Base-by-base conservation (phyloP, 1,284 basidiomycete genomes). In the Ustilago sp. region DNA sequence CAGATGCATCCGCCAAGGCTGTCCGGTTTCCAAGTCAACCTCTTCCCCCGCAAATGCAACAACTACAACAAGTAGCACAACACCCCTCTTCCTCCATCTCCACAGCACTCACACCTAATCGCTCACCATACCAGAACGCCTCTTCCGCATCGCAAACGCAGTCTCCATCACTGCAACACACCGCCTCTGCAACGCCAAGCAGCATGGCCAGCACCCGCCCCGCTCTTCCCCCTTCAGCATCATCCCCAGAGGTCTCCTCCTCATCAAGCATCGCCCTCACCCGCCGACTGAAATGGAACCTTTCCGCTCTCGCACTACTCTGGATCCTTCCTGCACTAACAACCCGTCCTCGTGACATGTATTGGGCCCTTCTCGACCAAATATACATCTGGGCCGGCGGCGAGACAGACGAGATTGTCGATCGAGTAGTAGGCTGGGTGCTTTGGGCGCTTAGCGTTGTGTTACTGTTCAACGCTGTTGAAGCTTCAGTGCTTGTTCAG, bases 11-110 rank as follows among this genome's bases (percentile, higher is more conserved):
- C 1, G 56, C 63, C n/a, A 76, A 71, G 59, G 65, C 58, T 15
- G 74, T 76, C 12, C 68, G 74, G 0, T 76, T 76, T 48, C 74
- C 71, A 36, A 58, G 47, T 19, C 74, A 76, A 59, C 68, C 74
- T 12, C 61, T 64, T 1, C 57, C 68, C 0, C 65, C 61, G 17
- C 74, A 67, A 32, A 51, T 34, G 36, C 59, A 38, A n/a, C 52
- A 43, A 28, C 23, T 13, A 28, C 45, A 48, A 13, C 45, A 48
- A 17, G 15, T 17, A 43, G 39, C 39, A 48, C 56, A 59, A 32
- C 38, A 41, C 9, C 31, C 63, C 4, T 47, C 55, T 8, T 15
- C 36, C 8, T 35, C 62, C n/a, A 38, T 47, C 23, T 28, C 23
- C 2, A 23, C 56, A 1, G 17, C 47, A 3, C 31, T 56, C 17